Percentiles rank a stretch among this genome's conserved stretches.
Evolutionary conservation across 2,329 filamentous ascomycete genomes (phyloP).

Genomic region (Penicillium fuscoglaucum): DNA sequence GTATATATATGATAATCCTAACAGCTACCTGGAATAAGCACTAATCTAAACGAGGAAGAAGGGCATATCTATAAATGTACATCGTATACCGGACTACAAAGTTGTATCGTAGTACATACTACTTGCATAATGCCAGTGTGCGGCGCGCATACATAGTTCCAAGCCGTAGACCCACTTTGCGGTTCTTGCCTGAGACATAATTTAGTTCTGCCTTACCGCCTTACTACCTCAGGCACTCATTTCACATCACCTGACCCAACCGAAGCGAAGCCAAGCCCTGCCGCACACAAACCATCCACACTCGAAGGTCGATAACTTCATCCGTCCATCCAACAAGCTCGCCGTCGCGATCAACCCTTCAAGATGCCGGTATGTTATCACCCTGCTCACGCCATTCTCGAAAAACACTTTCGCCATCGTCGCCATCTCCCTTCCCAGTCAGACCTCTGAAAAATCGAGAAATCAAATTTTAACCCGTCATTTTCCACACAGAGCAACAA

Average conservation of each 20-base stretch:
- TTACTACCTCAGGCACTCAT: slow-evolving; percentile 22
- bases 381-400: slow-evolving; percentile 3
- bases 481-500: slow-evolving; percentile 79
- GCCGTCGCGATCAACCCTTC: slow-evolving; percentile 47
- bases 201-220: slow-evolving; percentile 5
- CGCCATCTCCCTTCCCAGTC: slow-evolving; percentile 3
- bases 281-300: slow-evolving; percentile 43
- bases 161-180: not conserved
- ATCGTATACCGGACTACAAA: not conserved
- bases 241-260: slow-evolving; percentile 36
- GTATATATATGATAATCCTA: too few species aligned
- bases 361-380: slow-evolving; percentile 56
- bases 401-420: slow-evolving; percentile 7
- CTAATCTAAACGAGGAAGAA: too few species aligned
- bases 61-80: too few species aligned
- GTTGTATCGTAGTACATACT: not conserved
- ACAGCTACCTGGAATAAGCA: not conserved
- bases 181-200: not conserved
- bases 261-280: slow-evolving; percentile 45
- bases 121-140: not conserved
- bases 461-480: slow-evolving; percentile 14
- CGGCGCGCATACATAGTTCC: too few species aligned
- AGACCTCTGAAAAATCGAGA: slow-evolving; percentile 1
- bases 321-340: slow-evolving; percentile 40
- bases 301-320: slow-evolving; percentile 39